phyloP scores from a whole-genome alignment of 2,329 filamentous ascomycete genomes.

The Alternaria arborescens region DNA sequence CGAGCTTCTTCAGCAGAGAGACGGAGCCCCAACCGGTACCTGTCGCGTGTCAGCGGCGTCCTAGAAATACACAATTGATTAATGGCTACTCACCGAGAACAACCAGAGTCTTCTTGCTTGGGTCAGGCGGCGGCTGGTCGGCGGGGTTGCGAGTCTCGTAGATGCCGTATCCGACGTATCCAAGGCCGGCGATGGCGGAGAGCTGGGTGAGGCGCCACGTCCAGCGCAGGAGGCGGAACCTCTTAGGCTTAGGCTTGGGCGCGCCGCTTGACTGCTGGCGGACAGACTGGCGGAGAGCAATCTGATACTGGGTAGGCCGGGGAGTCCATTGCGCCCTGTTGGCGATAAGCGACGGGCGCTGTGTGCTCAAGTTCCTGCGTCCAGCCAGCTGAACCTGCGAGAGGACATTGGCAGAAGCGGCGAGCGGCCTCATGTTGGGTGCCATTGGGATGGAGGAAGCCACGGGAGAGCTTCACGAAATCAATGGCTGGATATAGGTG shows the following conservation, averaged over 20 bases:
- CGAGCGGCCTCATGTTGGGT: constrained; percentile 48
- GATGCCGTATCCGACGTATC: constrained; percentile 79
- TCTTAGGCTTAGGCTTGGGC: constrained; percentile 46
- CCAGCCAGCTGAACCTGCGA: constrained; percentile 46
- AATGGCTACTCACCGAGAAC: constrained; percentile 74
- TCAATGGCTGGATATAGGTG: constrained; percentile 18
- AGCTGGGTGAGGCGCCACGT: constrained; percentile 85
- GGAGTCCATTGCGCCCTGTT: constrained; percentile 47
- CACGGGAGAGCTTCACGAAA: constrained; percentile 14
- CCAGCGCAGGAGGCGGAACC: constrained; percentile 77
- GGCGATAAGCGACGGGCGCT: constrained; percentile 46
- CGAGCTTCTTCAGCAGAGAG: constrained; percentile 96
- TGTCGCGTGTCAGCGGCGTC: constrained; percentile 52
- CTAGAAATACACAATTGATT: neutral
- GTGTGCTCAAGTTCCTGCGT: constrained; percentile 47
- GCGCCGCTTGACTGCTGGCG: constrained; percentile 45
- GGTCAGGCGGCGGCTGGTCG: constrained; percentile 81
- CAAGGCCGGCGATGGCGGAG: constrained; percentile 72
- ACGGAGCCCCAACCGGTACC: constrained; percentile 97
- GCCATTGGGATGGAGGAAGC: constrained; percentile 40
- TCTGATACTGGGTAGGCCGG: constrained; percentile 45
- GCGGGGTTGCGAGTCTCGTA: constrained; percentile 83
- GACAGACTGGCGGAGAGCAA: constrained; percentile 48
- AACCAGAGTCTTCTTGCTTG: constrained; percentile 94
- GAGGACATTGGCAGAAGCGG: constrained; percentile 36